Base-by-base conservation (phyloP, 805 yeast genomes). In the Yamadazyma endophytica region DNA sequence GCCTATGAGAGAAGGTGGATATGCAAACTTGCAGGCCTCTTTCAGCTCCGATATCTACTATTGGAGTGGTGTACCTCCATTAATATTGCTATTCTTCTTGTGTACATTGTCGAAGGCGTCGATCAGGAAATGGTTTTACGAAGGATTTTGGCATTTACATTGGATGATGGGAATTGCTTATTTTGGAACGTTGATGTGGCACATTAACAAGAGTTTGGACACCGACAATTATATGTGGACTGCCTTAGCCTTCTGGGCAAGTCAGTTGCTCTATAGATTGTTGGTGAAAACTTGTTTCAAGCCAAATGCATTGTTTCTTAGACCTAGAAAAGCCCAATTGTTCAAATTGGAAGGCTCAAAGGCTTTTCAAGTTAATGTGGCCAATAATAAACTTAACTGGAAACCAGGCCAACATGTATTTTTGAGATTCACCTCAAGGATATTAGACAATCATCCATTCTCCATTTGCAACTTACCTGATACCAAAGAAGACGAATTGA, bases 401-500 rank as follows among this genome's bases (percentile, higher is more conserved):
- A 43, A 27, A 11, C 71, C 79, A 1, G 80, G 82, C 15, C 81
- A 75, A 37, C 82, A 75, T 49, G 53, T 73, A 4, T 72, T 58
- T 40, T 48, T 75, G 13, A 58, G 79, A 42, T 69, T 71, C 35
- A 53, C 56, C 2, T 39, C 58, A 11, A 54, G 63, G 23, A 51
- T 73, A 14, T 42, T 73, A 13, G 77, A 75, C 37, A 73, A 66
- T 39, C 82, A 75, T 50, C 81, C 81, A 9, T 75, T 75, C 44
- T 73, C 79, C 1, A 65, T 74, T 6, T 39, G 68, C 17, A 63
- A 70, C 3, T 40, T 56, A 16, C 49, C 46, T 5, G 35, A 28
- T 7, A 46, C 48, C 1, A 50, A 40, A 12, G 44, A 44, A 2
- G 41, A 47, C 6, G 57, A 59, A 9, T 45, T 75, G 51, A 67